Percentiles rank a stretch among this genome's conserved stretches.
Conservation (phyloP, 1,139 yeast genomes). For the Lipomyces yarrowii region DNA sequence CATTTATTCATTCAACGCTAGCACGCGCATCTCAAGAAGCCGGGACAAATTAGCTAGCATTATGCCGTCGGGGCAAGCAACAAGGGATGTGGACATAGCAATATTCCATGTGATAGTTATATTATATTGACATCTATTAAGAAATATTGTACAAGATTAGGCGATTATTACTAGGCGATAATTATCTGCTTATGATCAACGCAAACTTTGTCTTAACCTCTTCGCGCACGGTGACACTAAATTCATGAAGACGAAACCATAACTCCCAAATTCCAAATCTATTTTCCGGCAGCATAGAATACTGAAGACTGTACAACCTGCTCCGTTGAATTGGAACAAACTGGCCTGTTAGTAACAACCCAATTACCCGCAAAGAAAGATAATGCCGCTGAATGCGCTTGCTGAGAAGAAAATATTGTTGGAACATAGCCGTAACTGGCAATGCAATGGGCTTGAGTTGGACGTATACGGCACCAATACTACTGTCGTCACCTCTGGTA, state of each 20-base stretch:
- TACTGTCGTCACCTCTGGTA: not conserved
- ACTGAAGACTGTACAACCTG: constrained; percentile 51
- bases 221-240: constrained; percentile 9
- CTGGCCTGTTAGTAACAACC: constrained; percentile 49
- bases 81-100: not conserved
- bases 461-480: constrained; percentile 1
- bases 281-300: constrained; percentile 53
- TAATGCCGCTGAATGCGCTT: constrained; percentile 49
- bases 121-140: not conserved
- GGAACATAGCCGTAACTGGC: constrained; percentile 49
- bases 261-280: constrained; percentile 42
- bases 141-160: not conserved
- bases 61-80: not conserved
- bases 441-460: constrained; percentile 48
- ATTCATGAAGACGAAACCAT: constrained; percentile 28
- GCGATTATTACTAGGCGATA: not conserved
- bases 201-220: constrained; percentile 15
- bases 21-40: too few relatives aligned
- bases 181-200: constrained; percentile 2
- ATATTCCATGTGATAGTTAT: not conserved
- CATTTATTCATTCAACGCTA: too few relatives aligned
- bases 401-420: constrained; percentile 51
- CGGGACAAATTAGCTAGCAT: too few relatives aligned
- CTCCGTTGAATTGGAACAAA: constrained; percentile 53
- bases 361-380: constrained; percentile 47